phyloP scores from a whole-genome alignment of 1,284 basidiomycete genomes.

The Coriolopsis trogii region DNA sequence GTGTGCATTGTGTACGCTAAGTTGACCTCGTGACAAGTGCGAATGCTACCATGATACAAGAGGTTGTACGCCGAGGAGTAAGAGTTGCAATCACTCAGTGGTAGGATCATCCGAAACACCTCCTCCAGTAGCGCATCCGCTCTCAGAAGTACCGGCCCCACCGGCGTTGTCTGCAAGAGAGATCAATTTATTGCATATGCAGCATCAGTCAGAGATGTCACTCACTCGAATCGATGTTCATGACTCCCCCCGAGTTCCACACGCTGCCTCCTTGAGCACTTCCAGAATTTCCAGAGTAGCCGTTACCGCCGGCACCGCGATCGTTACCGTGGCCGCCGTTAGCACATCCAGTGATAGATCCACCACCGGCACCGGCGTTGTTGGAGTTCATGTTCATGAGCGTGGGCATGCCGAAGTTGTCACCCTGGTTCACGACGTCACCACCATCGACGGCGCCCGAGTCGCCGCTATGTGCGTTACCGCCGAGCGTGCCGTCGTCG shows the following conservation, averaged over 20 bases:
- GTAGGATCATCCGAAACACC: constrained; percentile 4
- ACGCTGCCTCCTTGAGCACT: constrained; percentile 33
- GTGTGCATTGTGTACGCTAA: too few species aligned
- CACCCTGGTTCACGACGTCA: constrained; percentile 25
- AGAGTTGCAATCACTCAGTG: not conserved
- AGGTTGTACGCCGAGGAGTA: too few species aligned
- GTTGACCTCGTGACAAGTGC: too few species aligned
- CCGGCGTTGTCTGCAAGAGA: constrained; percentile 34
- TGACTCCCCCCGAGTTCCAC: constrained; percentile 31
- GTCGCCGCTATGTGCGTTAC: constrained; percentile 33
- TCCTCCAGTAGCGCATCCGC: constrained; percentile 32
- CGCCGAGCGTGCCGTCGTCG: constrained; percentile 31
- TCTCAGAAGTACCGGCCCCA: constrained; percentile 29
- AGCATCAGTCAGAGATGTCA: not conserved
- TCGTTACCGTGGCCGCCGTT: constrained; percentile 28
- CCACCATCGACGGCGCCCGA: constrained; percentile 32
- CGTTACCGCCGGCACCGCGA: constrained; percentile 34
- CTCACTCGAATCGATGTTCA: constrained; percentile 37
- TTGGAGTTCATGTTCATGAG: constrained; percentile 37
- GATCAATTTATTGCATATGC: not conserved
- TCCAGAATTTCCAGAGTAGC: constrained; percentile 33
- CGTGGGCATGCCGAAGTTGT: constrained; percentile 33
- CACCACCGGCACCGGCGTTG: constrained; percentile 36
- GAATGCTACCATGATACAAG: too few species aligned
- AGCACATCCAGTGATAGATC: constrained; percentile 32